Evolutionary conservation across 176 grass and related monocot species (phyloP), one percentile per base, ranked within the genome.

Genomic region (Oryza meridionalis): DNA sequence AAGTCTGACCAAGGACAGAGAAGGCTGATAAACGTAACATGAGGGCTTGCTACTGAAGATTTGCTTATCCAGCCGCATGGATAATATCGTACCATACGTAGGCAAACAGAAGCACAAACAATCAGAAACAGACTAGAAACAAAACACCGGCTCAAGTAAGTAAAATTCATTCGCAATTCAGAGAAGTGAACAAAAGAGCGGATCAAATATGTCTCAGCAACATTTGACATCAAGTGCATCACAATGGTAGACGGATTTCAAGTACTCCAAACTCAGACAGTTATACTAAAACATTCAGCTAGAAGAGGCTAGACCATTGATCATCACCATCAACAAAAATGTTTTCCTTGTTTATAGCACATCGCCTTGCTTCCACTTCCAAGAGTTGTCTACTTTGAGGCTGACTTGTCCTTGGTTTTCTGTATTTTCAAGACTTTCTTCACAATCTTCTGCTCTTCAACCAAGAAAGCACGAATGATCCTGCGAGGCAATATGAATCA

Each of bases 361-460:
- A 77, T 16, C 58, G 24, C 73, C 9, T 44, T 70, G 11, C 19
- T 86, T 79, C 22, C 17, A 43, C 26, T 62, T 88, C 44, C 12
- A 73, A 66, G 42, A 81, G 51, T 37, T 37, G 70, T 89, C 77
- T 88, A 86, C 87, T 93, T 97, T 11, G 92, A 80, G 29, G 85
- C 13, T 5, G 86, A 84, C 84, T 97, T 97, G 45, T 94, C 89
- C 58, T 94, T 94, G 59, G 90, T 87, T 65, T 97, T 97, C 85
- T 97, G 92, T 75, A 97, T 68, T 88, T 97, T 97, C 90, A 97
- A 91, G 67, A 97, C 92, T 55, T 97, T 97, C 90, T 97, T 97
- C 81, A 97, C 95, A 84, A 97, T 97, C 84, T 97, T 97, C 90
- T 97, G 92, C 90, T 94, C 95, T 89, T 97, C 95, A 45, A 97